Base-by-base conservation (phyloP, 768 basidiomycete species). In the Russula emetica region DNA sequence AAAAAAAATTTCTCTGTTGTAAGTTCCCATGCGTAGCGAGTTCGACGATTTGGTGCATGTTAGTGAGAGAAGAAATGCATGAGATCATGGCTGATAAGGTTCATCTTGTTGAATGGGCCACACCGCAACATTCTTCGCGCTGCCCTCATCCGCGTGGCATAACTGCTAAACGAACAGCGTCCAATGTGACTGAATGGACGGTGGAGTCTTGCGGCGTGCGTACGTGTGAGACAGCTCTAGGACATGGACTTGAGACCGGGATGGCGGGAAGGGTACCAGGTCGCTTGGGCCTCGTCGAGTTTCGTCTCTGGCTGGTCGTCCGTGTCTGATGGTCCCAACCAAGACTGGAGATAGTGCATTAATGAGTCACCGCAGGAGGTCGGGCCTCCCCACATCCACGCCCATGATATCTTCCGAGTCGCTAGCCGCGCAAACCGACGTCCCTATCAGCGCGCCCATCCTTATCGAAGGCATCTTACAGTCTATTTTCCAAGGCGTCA, bases 401-500 rank as follows among this genome's bases (percentile, higher is more conserved):
- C n/a, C 49, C n/a, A 66, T 62, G 53, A 32, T 32, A 26, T 47
- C 32, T 28, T 44, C 38, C 16, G 38, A 40, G 38, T 40, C 38
- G 2, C 34, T 67, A 30, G 54, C 55, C 5, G 20, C 59, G 52
- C 62, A 59, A 47, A 54, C 40, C 18, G 60, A 62, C 45, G 62
- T 59, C 24, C 42, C 62, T 8, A 63, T 54, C 8, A 45, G 76
- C 26, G 77, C 77, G 20, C 76, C 78, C 2, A 78, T 83, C 30
- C 73, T 84, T 24, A 58, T 82, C 44, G 78, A 78, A 66, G 78
- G 76, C 14, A 71, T 83, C 26, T 54, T 82, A 18, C 82, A 83
- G 59, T 78, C 79, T 5, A 77, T 84, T 55, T 77, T 79, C 30
- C 75, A 81, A 61, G 72, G 72, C 57, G 67, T 73, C 36, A 70